Evolutionary conservation across 805 yeast genomes (phyloP), one percentile per base, ranked within the genome.

Genomic region (Candida gorgasii): DNA sequence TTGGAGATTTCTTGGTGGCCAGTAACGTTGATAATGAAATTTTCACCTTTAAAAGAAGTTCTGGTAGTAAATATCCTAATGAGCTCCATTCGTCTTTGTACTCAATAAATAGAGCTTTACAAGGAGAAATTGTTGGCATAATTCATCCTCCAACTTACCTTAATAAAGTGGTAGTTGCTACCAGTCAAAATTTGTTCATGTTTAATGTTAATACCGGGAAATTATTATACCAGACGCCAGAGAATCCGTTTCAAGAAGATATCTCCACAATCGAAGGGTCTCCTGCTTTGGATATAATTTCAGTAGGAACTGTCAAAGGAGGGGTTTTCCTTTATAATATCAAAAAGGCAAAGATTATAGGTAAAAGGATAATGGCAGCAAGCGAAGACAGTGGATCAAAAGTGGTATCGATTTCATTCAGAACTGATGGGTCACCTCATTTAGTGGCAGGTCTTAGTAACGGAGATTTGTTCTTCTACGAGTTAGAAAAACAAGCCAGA

Each of bases 381-480:
- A 73, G 75, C 1, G 49, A 51, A 19, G 73, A 63, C 28, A 55
- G 53, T n/a, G 58, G 69, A 0, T 62, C 75, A 7, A 65, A 64
- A 42, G 72, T 80, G 7, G 72, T 76, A 3, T 73, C 95, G 0
- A 52, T 92, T 15, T 85, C 97, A 1, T 92, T 95, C 69, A 76
- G 98, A 64, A 87, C 96, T 2, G 99, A 93, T 61, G 95, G 95
- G 0, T 75, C 84, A 2, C 74, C 95, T 3, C 95, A 90, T 63
- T 52, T 90, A 37, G 95, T 87, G 11, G 81, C 86, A 13, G 93
- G 92, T 9, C 76, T 87, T 36, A 74, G 76, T 16, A 76, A 77
- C 38, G 99, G 99, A 43, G 96, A 89, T 58, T 63, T 93, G 36
- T 80, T 80, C 53, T 89, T 93, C 62, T 89, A 87, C 56, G 97